Evolutionary conservation across 2,329 filamentous ascomycete genomes (phyloP), one percentile per base, ranked within the genome.

Genomic region (Pyricularia sp.): DNA sequence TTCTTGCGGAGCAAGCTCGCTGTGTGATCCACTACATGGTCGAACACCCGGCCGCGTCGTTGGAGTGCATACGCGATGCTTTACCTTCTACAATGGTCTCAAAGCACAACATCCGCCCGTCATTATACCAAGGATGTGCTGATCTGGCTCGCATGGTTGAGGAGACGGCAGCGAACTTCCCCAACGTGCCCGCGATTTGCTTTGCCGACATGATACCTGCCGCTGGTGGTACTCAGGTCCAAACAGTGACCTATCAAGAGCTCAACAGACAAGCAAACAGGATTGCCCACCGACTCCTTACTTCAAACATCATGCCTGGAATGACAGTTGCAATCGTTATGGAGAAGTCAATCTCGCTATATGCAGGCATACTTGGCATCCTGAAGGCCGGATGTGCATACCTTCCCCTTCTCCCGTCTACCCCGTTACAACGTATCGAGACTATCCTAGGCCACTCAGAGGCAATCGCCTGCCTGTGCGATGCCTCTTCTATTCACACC

Each of bases 301-400:
- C 76, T 3, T 71, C 75, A 1, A 81, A 82, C 0, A 76, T 82
- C 0, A 67, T 73, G 1, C 74, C 79, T 1, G 83, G 86, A 8
- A 79, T 84, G 19, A 76, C 90, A 10, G 78, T 96, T n/a, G 87
- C 86, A 40, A 83, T 96, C 60, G 79, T 88, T 60, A 87, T 96
- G 83, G 84, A 93, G 26, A 96, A 94, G 72, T 93, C 88, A 0
- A 73, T 85, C 1, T 74, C 85, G 30, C 76, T 96, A 0, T 96
- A 96, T 71, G 79, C 87, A 31, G 81, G 86, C 0, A 90, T 96
- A 30, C 78, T 96, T 33, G 91, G 85, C 1, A 82, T 88, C 26
- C 74, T 91, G 35, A 96, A 96, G 70, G 78, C 85, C 5, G 90
- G 91, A 9, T 87, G 86, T 70, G 90, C 87, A 8, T 94, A 96